These are phyloP conservation scores for Rhodotorula sp. DNA, from an alignment of 1,284 basidiomycete species.

Conservation along the genomic window DNA sequence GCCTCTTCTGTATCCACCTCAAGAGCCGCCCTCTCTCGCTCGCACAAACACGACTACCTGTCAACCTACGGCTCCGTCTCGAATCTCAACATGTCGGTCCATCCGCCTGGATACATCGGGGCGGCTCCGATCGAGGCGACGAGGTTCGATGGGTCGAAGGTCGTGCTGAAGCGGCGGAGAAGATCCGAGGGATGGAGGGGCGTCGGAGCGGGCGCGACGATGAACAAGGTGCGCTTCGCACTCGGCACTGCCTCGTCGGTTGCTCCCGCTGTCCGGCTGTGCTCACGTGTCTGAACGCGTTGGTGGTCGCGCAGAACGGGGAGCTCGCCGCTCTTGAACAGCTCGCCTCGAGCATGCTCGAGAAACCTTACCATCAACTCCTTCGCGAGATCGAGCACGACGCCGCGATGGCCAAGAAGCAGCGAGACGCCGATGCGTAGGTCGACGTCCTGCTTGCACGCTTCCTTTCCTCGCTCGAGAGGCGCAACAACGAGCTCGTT, in stretches of 20 bases:
- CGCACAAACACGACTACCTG: slow-evolving; percentile 20
- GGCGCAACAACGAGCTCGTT: background rate
- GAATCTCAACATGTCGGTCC: slow-evolving; percentile 20
- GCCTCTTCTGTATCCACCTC: background rate
- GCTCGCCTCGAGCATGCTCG: slow-evolving; percentile 36
- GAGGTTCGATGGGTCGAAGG: slow-evolving; percentile 33
- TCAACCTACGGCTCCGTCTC: slow-evolving; percentile 26
- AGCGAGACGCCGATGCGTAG: slow-evolving; percentile 26
- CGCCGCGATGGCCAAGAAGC: slow-evolving; percentile 18
- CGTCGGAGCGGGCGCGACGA: background rate
- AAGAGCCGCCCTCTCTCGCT: background rate
- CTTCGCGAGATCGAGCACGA: slow-evolving; percentile 32
- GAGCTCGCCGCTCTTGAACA: slow-evolving; percentile 28
- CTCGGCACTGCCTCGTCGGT: background rate
- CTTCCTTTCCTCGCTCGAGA: background rate
- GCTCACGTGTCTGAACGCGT: too few species aligned
- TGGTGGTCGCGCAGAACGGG: slow-evolving; percentile 27
- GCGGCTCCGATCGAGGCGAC: slow-evolving; percentile 37
- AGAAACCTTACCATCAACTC: slow-evolving; percentile 35
- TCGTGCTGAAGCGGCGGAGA: slow-evolving; percentile 36
- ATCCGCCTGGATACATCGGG: slow-evolving; percentile 18
- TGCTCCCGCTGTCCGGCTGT: background rate
- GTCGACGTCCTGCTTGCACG: background rate
- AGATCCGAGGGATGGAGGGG: slow-evolving; percentile 17
- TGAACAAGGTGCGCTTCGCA: slow-evolving; percentile 13